These are phyloP conservation scores for Exophiala alcalophila DNA, from an alignment of 2,329 filamentous ascomycete species.

Conservation along the genomic window DNA sequence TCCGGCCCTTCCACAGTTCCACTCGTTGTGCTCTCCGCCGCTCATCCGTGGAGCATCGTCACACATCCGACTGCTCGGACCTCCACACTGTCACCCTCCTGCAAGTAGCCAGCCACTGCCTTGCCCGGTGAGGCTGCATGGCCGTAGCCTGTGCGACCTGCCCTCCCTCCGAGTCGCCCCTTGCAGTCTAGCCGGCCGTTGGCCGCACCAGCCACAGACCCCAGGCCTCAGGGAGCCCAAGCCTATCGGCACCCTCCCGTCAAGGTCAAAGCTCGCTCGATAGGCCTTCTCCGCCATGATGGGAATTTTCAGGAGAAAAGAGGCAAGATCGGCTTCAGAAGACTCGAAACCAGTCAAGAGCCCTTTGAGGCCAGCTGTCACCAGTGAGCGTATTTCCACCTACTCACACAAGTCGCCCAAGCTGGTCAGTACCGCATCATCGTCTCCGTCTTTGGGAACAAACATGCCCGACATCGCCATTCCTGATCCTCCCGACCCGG, in stretches of 20 bases:
- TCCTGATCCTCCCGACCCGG: conserved; percentile 80
- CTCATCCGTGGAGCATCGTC: no score
- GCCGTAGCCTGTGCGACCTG: conserved; percentile 1
- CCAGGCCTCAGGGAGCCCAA: no score
- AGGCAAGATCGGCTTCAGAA: conserved; percentile 37
- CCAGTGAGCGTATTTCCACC: conserved; percentile 24
- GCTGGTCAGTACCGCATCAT: conserved; percentile 21
- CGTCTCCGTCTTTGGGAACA: conserved; percentile 19
- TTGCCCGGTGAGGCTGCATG: background rate
- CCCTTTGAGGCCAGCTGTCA: conserved; percentile 13
- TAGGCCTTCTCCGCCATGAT: conserved; percentile 39
- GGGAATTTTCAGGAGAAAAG: conserved; percentile 48
- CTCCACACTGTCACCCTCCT: no score
- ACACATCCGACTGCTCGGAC: no score
- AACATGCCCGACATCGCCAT: conserved; percentile 68
- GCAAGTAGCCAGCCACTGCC: no score
- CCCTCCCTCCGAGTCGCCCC: conserved; percentile 6
- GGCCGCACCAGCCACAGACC: no score
- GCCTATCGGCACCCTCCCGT: conserved; percentile 12
- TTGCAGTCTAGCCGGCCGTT: conserved; percentile 12
- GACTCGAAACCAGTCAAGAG: conserved; percentile 14
- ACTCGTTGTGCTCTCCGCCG: no score
- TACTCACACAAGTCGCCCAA: conserved; percentile 30
- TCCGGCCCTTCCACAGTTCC: no score
- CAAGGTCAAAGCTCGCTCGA: conserved; percentile 7